phyloP scores from a whole-genome alignment of 2,329 filamentous ascomycete genomes.

The Pyrenochaeta sp. region DNA sequence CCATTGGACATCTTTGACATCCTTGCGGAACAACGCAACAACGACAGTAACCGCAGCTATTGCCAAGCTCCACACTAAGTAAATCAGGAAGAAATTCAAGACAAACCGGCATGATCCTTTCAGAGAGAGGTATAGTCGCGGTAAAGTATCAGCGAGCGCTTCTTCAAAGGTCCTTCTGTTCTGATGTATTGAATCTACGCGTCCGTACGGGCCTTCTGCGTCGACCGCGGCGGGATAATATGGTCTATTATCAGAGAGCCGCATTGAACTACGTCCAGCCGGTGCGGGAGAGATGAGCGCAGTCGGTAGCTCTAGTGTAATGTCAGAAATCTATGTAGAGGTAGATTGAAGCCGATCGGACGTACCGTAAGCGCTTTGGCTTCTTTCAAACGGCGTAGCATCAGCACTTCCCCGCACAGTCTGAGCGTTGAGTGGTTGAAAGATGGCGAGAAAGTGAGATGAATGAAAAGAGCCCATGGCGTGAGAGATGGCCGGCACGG shows the following conservation, averaged over 20 bases:
- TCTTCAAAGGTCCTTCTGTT: neutral
- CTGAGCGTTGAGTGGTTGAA: neutral
- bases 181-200: neutral
- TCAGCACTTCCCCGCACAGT: neutral
- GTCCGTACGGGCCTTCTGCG: neutral
- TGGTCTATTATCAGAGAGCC: neutral
- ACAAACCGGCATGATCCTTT: neutral
- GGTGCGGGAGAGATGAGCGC: neutral
- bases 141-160: neutral
- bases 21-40: neutral
- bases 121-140: neutral
- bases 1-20: neutral
- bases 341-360: neutral
- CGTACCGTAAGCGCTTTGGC: neutral
- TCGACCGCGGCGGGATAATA: neutral
- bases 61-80: neutral
- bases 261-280: neutral
- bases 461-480: neutral
- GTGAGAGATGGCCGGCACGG: neutral
- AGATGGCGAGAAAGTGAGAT: neutral
- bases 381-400: neutral
- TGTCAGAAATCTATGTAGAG: neutral
- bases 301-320: neutral
- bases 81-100: neutral
- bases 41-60: neutral